phyloP scores from a whole-genome alignment of 768 basidiomycete genomes.

The Leccinum disarticulatum region DNA sequence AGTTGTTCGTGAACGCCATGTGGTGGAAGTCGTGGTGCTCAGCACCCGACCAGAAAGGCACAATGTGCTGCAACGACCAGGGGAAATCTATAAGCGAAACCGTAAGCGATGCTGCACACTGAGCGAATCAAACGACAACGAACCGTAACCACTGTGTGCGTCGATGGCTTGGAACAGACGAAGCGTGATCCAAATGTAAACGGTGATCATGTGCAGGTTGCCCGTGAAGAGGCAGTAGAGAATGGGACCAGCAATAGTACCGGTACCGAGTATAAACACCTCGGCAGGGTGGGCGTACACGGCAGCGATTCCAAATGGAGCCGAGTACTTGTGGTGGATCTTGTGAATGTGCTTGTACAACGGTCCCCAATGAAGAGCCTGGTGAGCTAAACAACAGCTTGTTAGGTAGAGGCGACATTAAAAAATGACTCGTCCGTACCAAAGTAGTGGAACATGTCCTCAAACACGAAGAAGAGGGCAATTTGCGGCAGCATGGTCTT shows the following conservation, averaged over 20 bases:
- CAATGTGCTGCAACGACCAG: conserved; percentile 88
- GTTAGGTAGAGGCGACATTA: neutral
- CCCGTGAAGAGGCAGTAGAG: conserved; percentile 77
- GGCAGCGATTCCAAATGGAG: conserved; percentile 95
- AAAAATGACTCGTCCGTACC: conserved; percentile 40
- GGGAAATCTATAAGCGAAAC: conserved; percentile 74
- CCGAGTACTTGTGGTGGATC: conserved; percentile 95
- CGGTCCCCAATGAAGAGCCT: conserved; percentile 79
- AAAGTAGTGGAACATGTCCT: conserved; percentile 94
- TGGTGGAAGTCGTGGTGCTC: conserved; percentile 99
- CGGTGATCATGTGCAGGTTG: conserved; percentile 83
- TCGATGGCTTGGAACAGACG: conserved; percentile 97
- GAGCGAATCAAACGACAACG: conserved; percentile 26
- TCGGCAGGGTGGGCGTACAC: conserved; percentile 98
- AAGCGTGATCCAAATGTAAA: conserved; percentile 92
- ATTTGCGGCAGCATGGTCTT: conserved; percentile 74
- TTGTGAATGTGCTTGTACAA: conserved; percentile 95
- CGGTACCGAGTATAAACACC: conserved; percentile 90
- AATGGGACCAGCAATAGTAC: conserved; percentile 86
- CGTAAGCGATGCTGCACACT: neutral
- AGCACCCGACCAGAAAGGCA: conserved; percentile 97
- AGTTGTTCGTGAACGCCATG: conserved; percentile 94
- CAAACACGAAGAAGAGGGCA: conserved; percentile 89
- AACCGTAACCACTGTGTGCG: conserved; percentile 94
- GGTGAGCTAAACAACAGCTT: conserved; percentile 60